These are phyloP conservation scores for Agaricus blazei DNA, from an alignment of 768 basidiomycete species.

Conservation along the genomic window DNA sequence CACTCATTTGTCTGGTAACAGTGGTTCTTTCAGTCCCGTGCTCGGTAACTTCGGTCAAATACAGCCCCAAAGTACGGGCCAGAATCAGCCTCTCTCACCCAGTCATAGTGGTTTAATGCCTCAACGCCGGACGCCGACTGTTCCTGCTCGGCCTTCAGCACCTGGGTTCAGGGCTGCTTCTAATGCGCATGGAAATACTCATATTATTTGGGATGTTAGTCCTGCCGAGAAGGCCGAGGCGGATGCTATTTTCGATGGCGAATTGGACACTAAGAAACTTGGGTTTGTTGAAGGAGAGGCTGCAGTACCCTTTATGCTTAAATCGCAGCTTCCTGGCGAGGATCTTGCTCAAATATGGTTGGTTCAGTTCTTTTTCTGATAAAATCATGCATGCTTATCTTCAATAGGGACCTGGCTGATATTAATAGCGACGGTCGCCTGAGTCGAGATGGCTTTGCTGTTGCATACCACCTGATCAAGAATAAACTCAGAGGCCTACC, in stretches of 20 bases:
- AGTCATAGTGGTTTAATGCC: slow-evolving; percentile 38
- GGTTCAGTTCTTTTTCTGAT: slow-evolving; percentile 20
- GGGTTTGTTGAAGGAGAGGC: slow-evolving; percentile 91
- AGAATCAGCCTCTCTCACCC: slow-evolving; percentile 43
- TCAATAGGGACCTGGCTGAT: slow-evolving; percentile 85
- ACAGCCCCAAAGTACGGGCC: slow-evolving; percentile 65
- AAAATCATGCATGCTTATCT: not conserved
- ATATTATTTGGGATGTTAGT: slow-evolving; percentile 74
- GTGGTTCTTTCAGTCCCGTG: slow-evolving; percentile 58
- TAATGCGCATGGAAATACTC: slow-evolving; percentile 21
- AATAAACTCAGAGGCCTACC: slow-evolving; percentile 76
- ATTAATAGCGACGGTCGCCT: slow-evolving; percentile 83
- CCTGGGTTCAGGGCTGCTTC: slow-evolving; percentile 3
- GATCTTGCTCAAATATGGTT: slow-evolving; percentile 91
- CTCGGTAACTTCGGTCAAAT: slow-evolving; percentile 36
- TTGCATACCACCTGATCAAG: slow-evolving; percentile 93
- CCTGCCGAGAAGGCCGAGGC: slow-evolving; percentile 70
- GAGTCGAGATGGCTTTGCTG: slow-evolving; percentile 89
- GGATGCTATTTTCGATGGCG: slow-evolving; percentile 74
- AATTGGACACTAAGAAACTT: slow-evolving; percentile 62
- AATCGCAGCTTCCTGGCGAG: slow-evolving; percentile 79
- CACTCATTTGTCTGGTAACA: slow-evolving; percentile 58
- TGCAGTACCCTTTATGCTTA: slow-evolving; percentile 93
- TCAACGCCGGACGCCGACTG: slow-evolving; percentile 26
- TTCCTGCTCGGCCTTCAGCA: slow-evolving; percentile 35